Evolutionary conservation across 441 rosid genomes (phyloP), one percentile per base, ranked within the genome.

Genomic region (Eruca vesicaria): DNA sequence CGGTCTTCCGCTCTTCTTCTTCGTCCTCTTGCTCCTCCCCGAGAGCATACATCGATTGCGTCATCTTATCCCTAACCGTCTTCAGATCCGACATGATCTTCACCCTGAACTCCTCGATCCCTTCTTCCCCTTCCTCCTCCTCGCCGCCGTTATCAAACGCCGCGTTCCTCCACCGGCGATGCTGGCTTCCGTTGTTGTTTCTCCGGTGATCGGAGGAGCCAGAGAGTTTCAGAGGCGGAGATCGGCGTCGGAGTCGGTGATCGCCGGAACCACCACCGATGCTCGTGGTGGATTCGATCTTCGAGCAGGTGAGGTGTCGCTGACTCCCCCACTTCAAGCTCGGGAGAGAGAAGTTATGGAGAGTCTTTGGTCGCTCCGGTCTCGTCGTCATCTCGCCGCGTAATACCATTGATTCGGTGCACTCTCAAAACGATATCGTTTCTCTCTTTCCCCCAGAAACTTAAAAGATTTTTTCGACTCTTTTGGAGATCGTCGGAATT

Each of bases 331-430:
- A 92, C 84, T 84, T 84, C 72, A 92, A 84, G 75, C 74, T 81
- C 45, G 95, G 97, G 8, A 92, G 84, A 59, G 86, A 68, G 82
- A 94, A 90, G 86, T 92, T 94, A 72, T 94, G 97, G 26, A 94
- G 97, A 77, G 76, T 85, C 72, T 82, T 82, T 61, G 96, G 88
- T 86, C 97, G 82, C 84, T 87, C 91, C 1, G 82, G 72, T 58
- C 78, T 80, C 85, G 65, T 79, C 75, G 81, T 84, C 66, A 60
- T 61, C 69, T 72, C 81, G 2, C 69, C 87, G 43, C 81, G 78
- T 56, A 64, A 84, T 76, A 89, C 89, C 94, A 89, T 90, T 79
- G 85, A 18, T 72, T n/a, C 62, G 48, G 35, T 70, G 71, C 73
- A 56, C 80, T 48, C 48, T 26, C 43, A 0, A 36, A 9, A 28